A percentile compares a stretch with the other conserved stretches of the same genome.
Conservation (phyloP, 768 basidiomycete genomes). For the Hirschioporus abietinus region DNA sequence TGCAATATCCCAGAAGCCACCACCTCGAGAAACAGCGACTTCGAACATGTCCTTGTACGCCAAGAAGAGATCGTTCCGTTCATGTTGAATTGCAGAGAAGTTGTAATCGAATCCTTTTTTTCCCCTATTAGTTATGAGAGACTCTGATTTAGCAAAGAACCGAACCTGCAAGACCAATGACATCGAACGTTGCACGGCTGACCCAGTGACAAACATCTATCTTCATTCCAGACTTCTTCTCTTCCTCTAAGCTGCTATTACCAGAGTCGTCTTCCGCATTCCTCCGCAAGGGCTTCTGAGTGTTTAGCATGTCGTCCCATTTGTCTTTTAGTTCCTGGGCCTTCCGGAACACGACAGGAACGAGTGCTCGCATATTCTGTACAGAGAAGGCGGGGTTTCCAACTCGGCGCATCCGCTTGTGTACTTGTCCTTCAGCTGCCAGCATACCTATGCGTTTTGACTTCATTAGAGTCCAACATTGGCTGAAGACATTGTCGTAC, state of each 20-base stretch:
- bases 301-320: conserved; percentile 47
- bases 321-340: conserved; percentile 55
- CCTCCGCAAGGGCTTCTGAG: conserved; percentile 23
- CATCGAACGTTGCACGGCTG: conserved; percentile 81
- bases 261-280: conserved; percentile 24
- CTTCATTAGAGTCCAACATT: background rate
- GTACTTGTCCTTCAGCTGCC: conserved; percentile 68
- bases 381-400: conserved; percentile 74
- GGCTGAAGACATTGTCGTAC: conserved; percentile 13
- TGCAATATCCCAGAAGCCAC: conserved; percentile 38
- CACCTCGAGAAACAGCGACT: conserved; percentile 55
- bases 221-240: conserved; percentile 23
- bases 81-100: conserved; percentile 78
- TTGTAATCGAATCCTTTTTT: conserved; percentile 75
- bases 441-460: conserved; percentile 44
- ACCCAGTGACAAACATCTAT: conserved; percentile 81
- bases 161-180: conserved; percentile 83
- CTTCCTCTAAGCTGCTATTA: conserved; percentile 12
- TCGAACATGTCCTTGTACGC: conserved; percentile 88
- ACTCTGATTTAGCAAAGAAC: conserved; percentile 8
- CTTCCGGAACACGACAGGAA: conserved; percentile 68
- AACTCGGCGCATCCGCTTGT: conserved; percentile 77
- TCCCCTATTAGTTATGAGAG: background rate
- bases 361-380: conserved; percentile 68
- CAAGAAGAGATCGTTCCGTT: conserved; percentile 68